These are phyloP conservation scores for Aspergillus oerlinghausenensis DNA, from an alignment of 2,329 filamentous ascomycete species.

Conservation along the genomic window DNA sequence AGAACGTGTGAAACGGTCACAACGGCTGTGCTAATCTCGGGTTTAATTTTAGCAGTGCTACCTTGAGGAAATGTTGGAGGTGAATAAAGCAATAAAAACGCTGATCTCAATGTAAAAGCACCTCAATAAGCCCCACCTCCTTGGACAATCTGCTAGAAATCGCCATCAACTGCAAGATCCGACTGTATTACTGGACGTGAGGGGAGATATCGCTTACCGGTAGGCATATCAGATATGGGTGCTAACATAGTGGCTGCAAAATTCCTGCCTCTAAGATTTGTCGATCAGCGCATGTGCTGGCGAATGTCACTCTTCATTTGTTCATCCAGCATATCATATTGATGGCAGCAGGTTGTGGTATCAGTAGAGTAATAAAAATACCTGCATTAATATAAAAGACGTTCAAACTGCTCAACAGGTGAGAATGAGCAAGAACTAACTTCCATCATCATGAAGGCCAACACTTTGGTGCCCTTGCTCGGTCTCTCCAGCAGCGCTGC, in stretches of 20 bases:
- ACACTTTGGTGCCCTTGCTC: conserved; percentile 1
- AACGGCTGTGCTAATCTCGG: background rate
- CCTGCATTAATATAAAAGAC: background rate
- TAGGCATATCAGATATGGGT: background rate
- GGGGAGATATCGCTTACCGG: background rate
- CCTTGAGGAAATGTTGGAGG: background rate
- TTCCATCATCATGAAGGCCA: conserved; percentile 2
- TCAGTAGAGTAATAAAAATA: background rate
- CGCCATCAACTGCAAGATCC: background rate
- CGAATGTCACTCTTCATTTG: background rate
- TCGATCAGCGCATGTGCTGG: background rate
- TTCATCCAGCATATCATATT: background rate
- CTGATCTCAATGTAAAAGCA: background rate
- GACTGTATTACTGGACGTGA: background rate
- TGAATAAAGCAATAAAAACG: background rate
- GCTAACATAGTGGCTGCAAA: background rate
- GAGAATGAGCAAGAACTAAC: background rate
- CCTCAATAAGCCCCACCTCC: too few relatives aligned
- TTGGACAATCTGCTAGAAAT: background rate
- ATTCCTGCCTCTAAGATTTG: background rate
- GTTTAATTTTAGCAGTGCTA: background rate
- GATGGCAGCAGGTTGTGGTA: background rate
- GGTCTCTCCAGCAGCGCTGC: conserved; percentile 2
- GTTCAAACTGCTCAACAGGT: too few relatives aligned
- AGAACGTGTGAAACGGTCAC: too few relatives aligned